Conservation (phyloP, 2,329 filamentous ascomycete species). For the Ophiostoma perfectum region DNA sequence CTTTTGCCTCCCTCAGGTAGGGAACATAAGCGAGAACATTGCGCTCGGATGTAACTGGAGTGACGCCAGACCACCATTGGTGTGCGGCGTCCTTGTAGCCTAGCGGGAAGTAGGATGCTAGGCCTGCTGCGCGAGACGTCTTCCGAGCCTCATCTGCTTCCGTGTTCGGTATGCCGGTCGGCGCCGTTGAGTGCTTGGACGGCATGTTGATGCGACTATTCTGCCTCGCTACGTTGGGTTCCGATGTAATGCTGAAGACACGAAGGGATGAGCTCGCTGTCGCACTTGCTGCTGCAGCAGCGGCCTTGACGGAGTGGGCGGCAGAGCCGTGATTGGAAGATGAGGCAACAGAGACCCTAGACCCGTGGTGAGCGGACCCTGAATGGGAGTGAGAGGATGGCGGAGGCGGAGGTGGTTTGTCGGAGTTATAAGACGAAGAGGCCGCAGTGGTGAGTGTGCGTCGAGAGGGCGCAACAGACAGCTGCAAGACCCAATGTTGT, state of each 20-base stretch:
- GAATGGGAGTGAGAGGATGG: neutral
- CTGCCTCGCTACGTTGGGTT: slow-evolving; percentile 20
- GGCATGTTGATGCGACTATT: slow-evolving; percentile 9
- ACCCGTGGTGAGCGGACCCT: neutral
- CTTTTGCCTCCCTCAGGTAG: slow-evolving; percentile 68
- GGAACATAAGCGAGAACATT: slow-evolving; percentile 82
- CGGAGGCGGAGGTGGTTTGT: slow-evolving; percentile 20
- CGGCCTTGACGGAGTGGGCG: neutral
- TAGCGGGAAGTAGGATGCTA: slow-evolving; percentile 70
- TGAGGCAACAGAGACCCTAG: neutral
- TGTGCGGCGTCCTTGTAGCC: slow-evolving; percentile 86
- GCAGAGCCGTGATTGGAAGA: neutral
- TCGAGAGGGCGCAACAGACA: slow-evolving; percentile 27
- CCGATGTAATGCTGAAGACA: slow-evolving; percentile 23
- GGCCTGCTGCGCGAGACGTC: slow-evolving; percentile 28
- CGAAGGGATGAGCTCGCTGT: slow-evolving; percentile 13
- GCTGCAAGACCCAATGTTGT: slow-evolving; percentile 26
- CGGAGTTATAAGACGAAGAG: slow-evolving; percentile 20
- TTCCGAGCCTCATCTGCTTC: neutral
- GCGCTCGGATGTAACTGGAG: slow-evolving; percentile 78
- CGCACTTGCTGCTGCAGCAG: slow-evolving; percentile 16
- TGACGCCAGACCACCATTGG: slow-evolving; percentile 91
- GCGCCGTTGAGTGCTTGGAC: neutral
- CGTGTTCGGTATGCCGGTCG: neutral
- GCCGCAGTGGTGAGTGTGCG: slow-evolving; percentile 26